Evolutionary conservation across 768 basidiomycete genomes (phyloP).

Genomic region (Mycena galericulata): DNA sequence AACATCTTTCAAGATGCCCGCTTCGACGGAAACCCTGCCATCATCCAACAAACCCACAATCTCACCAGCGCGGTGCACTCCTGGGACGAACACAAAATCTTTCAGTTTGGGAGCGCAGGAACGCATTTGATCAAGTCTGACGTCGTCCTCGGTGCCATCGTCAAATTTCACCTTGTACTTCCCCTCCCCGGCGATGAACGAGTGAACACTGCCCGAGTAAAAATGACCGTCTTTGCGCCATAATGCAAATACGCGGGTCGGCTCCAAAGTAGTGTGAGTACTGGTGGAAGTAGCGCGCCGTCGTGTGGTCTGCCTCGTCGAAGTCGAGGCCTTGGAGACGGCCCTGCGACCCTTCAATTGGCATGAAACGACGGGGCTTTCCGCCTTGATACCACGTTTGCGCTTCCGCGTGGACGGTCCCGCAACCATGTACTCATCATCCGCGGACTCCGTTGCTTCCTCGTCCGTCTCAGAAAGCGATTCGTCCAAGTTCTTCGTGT

Average conservation of each 20-base stretch:
- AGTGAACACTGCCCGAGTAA: slow-evolving; percentile 69
- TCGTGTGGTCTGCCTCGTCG: slow-evolving; percentile 50
- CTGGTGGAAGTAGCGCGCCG: slow-evolving; percentile 49
- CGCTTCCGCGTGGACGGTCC: slow-evolving; percentile 56
- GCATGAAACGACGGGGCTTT: slow-evolving; percentile 24
- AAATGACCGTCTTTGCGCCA: slow-evolving; percentile 73
- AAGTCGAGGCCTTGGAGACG: slow-evolving; percentile 32
- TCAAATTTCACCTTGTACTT: slow-evolving; percentile 73
- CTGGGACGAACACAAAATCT: slow-evolving; percentile 62
- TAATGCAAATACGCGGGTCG: slow-evolving; percentile 76
- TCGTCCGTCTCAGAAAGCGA: slow-evolving; percentile 20
- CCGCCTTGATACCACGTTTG: slow-evolving; percentile 48
- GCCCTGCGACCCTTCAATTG: slow-evolving; percentile 39
- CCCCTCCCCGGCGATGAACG: slow-evolving; percentile 40
- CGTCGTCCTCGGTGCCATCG: slow-evolving; percentile 61
- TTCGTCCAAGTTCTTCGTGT: slow-evolving; percentile 44
- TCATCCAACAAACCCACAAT: slow-evolving; percentile 43
- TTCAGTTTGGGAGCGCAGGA: slow-evolving; percentile 60
- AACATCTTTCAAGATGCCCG: slow-evolving; percentile 52
- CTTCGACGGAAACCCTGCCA: slow-evolving; percentile 49
- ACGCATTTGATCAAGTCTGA: slow-evolving; percentile 68
- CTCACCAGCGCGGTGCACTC: slow-evolving; percentile 48
- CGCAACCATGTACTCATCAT: slow-evolving; percentile 51
- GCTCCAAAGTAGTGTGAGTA: slow-evolving; percentile 31
- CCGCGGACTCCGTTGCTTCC: slow-evolving; percentile 54